Percentiles rank a stretch among this genome's conserved stretches.
Evolutionary conservation across 2,329 filamentous ascomycete genomes (phyloP).

Genomic region (Talaromyces rugulosus): DNA sequence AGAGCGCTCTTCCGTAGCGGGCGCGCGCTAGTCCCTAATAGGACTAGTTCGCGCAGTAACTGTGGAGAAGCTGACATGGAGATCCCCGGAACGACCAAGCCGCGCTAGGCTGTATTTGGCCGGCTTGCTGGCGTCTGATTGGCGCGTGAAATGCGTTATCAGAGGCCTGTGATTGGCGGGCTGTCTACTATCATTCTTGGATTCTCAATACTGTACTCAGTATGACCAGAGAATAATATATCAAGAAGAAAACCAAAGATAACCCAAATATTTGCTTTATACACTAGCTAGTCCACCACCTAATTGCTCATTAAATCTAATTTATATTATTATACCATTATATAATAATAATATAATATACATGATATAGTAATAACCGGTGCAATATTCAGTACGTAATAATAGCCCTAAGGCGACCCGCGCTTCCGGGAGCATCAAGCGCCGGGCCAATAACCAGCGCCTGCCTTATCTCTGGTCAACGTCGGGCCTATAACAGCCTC

Average conservation of each 20-base stretch:
- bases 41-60: too few relatives aligned
- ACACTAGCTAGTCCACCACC: too few relatives aligned
- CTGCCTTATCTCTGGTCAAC: slow-evolving; percentile 26
- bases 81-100: slow-evolving; percentile 6
- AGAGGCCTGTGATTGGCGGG: slow-evolving; percentile 9
- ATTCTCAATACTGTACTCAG: too few relatives aligned
- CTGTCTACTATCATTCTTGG: not conserved
- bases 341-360: too few relatives aligned
- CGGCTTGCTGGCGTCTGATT: slow-evolving; percentile 1
- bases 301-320: too few relatives aligned
- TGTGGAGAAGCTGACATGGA: not conserved
- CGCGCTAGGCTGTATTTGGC: slow-evolving; percentile 5
- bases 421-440: slow-evolving; percentile 8
- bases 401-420: slow-evolving; percentile 17
- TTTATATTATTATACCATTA: too few relatives aligned
- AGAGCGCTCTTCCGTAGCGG: not conserved
- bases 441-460: slow-evolving; percentile 25
- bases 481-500: slow-evolving; percentile 1
- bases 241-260: too few relatives aligned
- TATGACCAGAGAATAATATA: too few relatives aligned
- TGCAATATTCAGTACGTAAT: slow-evolving; percentile 29
- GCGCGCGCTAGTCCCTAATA: too few relatives aligned
- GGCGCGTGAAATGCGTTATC: slow-evolving; percentile 5
- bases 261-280: too few relatives aligned
- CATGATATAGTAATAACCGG: too few relatives aligned